Conservation (phyloP, 2,329 filamentous ascomycete species). For the Venturia pyrina region DNA sequence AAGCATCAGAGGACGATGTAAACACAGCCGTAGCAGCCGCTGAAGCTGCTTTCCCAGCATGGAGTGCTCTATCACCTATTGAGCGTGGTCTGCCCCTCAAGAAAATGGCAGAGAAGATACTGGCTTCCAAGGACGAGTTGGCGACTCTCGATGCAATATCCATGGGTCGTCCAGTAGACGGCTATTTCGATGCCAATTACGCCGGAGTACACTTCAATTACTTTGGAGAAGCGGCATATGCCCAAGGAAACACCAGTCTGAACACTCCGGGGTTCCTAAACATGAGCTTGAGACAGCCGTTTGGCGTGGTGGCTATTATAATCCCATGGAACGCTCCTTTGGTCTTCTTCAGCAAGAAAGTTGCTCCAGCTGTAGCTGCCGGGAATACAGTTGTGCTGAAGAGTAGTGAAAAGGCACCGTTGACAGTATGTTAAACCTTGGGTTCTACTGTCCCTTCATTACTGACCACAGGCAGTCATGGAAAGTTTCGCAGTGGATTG, state of each 20-base stretch:
- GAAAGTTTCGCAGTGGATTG: constrained; percentile 11
- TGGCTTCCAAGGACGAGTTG: constrained; percentile 15
- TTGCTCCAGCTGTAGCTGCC: constrained; percentile 13
- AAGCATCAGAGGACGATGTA: constrained; percentile 9
- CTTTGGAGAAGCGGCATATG: constrained; percentile 7
- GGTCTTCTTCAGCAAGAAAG: constrained; percentile 27
- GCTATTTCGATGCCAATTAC: constrained; percentile 10
- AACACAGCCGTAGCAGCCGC: constrained; percentile 9
- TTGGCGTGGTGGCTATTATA: constrained; percentile 28
- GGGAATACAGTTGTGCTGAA: constrained; percentile 14
- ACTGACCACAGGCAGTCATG: constrained; percentile 20
- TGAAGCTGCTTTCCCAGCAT: constrained; percentile 10
- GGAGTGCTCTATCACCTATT: background rate
- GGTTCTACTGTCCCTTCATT: constrained; percentile 25
- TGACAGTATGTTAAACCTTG: background rate
- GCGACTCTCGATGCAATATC: constrained; percentile 3
- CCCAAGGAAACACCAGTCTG: constrained; percentile 12
- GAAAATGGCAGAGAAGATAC: constrained; percentile 8
- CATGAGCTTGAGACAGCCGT: constrained; percentile 20
- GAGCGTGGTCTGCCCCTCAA: constrained; percentile 2
- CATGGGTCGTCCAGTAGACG: constrained; percentile 8
- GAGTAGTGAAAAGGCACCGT: constrained; percentile 9
- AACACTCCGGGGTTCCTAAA: constrained; percentile 15
- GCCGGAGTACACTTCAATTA: constrained; percentile 11
- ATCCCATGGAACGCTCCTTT: constrained; percentile 14